These are phyloP conservation scores for Fusarium lateritium DNA, from an alignment of 2,329 filamentous ascomycete species.

Conservation along the genomic window DNA sequence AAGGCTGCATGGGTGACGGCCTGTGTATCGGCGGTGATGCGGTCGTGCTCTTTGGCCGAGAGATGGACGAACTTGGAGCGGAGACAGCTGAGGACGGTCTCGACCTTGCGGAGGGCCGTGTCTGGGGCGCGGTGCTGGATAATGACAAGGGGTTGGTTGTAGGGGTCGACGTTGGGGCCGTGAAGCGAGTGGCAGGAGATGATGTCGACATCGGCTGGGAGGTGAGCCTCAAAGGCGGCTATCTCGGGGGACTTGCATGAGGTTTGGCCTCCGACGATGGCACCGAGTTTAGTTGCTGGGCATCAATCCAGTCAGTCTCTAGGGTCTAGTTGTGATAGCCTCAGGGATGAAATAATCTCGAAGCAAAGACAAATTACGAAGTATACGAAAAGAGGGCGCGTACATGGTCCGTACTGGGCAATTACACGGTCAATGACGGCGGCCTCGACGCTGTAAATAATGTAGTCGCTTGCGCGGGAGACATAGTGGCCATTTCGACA, in stretches of 20 bases:
- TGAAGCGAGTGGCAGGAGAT: slow-evolving; percentile 97
- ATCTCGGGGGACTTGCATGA: slow-evolving; percentile 99
- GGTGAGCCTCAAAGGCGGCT: slow-evolving; percentile 88
- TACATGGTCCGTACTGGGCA: slow-evolving; percentile 92
- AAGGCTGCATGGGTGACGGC: slow-evolving; percentile 98
- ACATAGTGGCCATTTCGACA: slow-evolving; percentile 95
- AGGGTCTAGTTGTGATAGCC: not conserved
- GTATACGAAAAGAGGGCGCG: slow-evolving; percentile 38
- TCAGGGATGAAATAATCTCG: not conserved
- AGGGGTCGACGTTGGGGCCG: slow-evolving; percentile 89
- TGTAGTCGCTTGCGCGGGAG: slow-evolving; percentile 96
- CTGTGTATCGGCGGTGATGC: slow-evolving; percentile 98
- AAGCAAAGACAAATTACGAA: slow-evolving; percentile 27
- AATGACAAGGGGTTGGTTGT: slow-evolving; percentile 90
- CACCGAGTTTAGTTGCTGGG: slow-evolving; percentile 91
- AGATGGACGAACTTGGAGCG: slow-evolving; percentile 90
- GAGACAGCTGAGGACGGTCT: slow-evolving; percentile 85
- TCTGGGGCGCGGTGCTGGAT: slow-evolving; percentile 93
- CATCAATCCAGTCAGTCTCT: slow-evolving; percentile 21
- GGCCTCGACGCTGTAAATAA: slow-evolving; percentile 98
- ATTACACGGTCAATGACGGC: slow-evolving; percentile 91
- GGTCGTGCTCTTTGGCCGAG: slow-evolving; percentile 89
- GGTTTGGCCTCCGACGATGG: slow-evolving; percentile 97
- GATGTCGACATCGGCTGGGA: slow-evolving; percentile 91
- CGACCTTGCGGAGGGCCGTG: slow-evolving; percentile 81